Evolutionary conservation across 495 filamentous ascomycete genomes (phyloP), one percentile per base, ranked within the genome.

Genomic region (Penicillium pulvis): DNA sequence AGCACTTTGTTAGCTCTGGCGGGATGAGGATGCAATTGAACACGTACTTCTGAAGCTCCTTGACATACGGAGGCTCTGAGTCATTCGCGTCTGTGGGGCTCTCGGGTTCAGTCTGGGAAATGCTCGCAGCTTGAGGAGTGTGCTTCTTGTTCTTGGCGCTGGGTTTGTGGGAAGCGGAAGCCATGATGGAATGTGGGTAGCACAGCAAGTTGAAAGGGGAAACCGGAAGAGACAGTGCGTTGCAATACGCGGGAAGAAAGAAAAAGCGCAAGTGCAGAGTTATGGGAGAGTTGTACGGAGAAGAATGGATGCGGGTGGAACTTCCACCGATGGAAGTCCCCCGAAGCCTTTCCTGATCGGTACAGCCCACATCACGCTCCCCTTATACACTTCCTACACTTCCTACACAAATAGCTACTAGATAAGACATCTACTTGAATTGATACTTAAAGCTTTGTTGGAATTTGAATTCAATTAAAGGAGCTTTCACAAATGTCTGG

Each of bases 1-100:
- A 5, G 17, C 36, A 39, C 5, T 26, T n/a, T 45, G 55, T 64
- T 62, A 61, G 56, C 51, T 61, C 5, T 19, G 24, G 11, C 3
- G 43, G n/a, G 42, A 16, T 19, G 16, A 20, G 5, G 10, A 23
- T n/a, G 41, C 11, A 6, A 35, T 7, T 20, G 7, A 36, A 11
- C 56, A 77, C 87, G 66, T 72, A 95, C 91, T 93, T 96, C 60
- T 91, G 83, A 19, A 96, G 79, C 65, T 97, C 93, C 68, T 87
- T 90, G 62, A 96, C 79, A 69, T 93, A 90, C 6, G 82, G 77
- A 65, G 81, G 90, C 65, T 96, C 92, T 46, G 79, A 79, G 48
- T 82, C 84, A 49, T 88, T 77, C 17, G 59, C 76, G 60, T 80
- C 83, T 64, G 81, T 82, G 31, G 68, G 60, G n/a, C 61, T 63